Evolutionary conservation across 495 filamentous ascomycete species (phyloP), one percentile per base, ranked within the genome.

Genomic region (Daldinia vernicosa): DNA sequence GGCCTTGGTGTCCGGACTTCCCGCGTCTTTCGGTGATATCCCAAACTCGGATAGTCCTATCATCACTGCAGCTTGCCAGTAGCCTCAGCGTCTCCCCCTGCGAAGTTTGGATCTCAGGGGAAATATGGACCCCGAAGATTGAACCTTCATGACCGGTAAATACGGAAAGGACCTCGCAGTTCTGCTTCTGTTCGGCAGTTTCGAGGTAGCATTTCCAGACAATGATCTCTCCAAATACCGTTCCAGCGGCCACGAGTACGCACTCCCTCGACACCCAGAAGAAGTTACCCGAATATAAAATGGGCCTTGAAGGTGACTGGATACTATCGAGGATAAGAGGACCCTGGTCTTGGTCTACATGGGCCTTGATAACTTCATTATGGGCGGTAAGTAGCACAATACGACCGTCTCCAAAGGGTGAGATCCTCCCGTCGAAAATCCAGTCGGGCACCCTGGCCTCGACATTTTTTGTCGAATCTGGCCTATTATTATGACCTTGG

Each of bases 81-180:
- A 97, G 67, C 47, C 92, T 84, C 19, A 80, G 79, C 19, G 77
- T 75, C 8, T 72, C 67, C 9, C 76, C 80, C 4, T 72, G 76
- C 5, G 79, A 61, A 11, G 75, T 68, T 9, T 72, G 61, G 4
- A 94, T 81, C 37, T 82, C 76, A 0, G 86, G 83, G 0, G 93
- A 97, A 26, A 98, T 91, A 8, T 86, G 83, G 11, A 98, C 90
- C 6, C 92, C 94, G 70, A 97, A 98, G 6, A 98, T 89, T 0
- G 95, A 98, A 0, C 95, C 95, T 67, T 98, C 93, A 71, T 99
- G 95, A 0, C 94, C 96, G 5, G 88, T 88, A 68, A 98, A 92
- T 27, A 91, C 88, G 60, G 87, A 87, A 47, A 95, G 88, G 17
- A 92, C 83, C 5, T 83, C 76, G 15, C 72, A 76, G 28, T 39